Conservation (phyloP, 164 flowering plant species). For the Echeveria elegans region DNA sequence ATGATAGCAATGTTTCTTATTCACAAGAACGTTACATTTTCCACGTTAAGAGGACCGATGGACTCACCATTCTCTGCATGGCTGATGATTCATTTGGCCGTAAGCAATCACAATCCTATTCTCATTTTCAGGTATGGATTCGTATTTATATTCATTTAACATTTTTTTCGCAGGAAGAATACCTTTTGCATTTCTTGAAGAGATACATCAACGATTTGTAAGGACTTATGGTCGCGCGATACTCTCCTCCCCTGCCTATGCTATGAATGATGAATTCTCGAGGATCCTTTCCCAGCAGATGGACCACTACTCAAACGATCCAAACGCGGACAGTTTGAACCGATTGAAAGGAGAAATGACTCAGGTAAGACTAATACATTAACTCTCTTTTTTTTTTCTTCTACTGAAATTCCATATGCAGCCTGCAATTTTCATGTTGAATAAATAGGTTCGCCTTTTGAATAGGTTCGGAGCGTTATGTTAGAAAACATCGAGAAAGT, state of each 20-base stretch:
- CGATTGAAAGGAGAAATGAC: conserved; percentile 81
- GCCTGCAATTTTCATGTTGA: background rate
- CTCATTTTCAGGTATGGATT: background rate
- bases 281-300: conserved; percentile 79
- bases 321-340: conserved; percentile 80
- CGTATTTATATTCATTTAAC: background rate
- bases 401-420: background rate
- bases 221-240: conserved; percentile 73
- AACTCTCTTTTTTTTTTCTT: too few species aligned
- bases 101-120: conserved; percentile 17
- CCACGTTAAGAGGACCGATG: conserved; percentile 77
- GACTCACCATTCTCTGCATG: conserved; percentile 83
- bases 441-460: conserved; percentile 6
- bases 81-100: conserved; percentile 70
- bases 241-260: conserved; percentile 65
- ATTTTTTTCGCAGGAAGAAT: conserved; percentile 51
- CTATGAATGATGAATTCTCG: conserved; percentile 92
- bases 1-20: conserved; percentile 53
- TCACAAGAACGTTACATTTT: conserved; percentile 83
- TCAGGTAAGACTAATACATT: conserved; percentile 32
- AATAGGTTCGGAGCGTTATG: conserved; percentile 75
- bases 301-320: conserved; percentile 70
- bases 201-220: conserved; percentile 76
- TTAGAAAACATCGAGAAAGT: conserved; percentile 82
- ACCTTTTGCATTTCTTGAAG: conserved; percentile 90